A percentile compares a stretch with the other conserved stretches of the same genome.
Evolutionary conservation across 176 grass and related monocot species (phyloP).

Genomic region (barley (Hordeum vulgare)): DNA sequence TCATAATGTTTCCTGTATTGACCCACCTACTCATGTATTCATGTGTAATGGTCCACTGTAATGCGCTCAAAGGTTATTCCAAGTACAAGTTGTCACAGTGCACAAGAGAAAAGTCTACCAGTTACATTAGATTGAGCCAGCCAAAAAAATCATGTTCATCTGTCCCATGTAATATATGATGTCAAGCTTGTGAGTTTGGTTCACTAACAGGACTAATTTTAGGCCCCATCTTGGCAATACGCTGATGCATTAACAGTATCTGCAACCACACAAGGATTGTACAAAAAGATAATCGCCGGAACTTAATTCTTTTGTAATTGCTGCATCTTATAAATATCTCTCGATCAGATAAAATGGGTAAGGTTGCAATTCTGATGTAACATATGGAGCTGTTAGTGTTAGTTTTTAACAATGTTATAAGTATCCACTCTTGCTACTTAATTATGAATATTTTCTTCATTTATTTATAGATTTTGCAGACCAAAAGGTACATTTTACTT

Average conservation of each 20-base stretch:
- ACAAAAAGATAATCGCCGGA: background rate
- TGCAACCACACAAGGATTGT: background rate
- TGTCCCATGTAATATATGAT: background rate
- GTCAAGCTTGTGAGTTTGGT: background rate
- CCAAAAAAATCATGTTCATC: background rate
- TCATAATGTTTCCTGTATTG: background rate
- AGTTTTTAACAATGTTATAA: background rate
- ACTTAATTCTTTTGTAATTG: background rate
- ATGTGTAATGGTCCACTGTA: background rate
- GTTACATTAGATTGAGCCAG: background rate
- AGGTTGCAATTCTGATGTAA: background rate
- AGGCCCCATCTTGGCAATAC: background rate
- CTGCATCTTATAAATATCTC: background rate
- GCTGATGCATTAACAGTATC: background rate
- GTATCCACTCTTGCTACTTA: background rate
- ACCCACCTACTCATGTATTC: background rate
- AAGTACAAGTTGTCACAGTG: background rate
- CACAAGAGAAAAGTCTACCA: background rate
- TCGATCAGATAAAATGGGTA: background rate
- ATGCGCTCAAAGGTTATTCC: background rate
- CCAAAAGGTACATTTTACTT: background rate
- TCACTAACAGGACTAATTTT: background rate
- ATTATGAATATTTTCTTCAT: background rate
- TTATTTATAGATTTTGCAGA: slow-evolving; percentile 11
- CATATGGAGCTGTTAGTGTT: background rate